Base-by-base conservation (phyloP, 148 eudicot genomes). In the Talinum fruticosum region DNA sequence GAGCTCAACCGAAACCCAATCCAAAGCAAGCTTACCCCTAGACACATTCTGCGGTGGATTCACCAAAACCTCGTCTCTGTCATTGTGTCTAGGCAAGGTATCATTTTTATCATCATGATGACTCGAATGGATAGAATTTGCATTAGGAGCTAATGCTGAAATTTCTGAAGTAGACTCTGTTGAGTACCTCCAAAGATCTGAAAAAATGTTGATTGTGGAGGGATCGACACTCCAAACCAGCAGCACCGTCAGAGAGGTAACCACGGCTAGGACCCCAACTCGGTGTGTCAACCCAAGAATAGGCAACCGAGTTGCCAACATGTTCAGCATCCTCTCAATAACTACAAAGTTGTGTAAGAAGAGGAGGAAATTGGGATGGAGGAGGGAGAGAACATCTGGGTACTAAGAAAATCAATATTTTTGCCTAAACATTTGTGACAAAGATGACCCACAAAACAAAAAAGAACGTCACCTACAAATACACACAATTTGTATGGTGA, bases 1-100 rank as follows among this genome's bases (percentile, higher is more conserved):
- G 72, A 87, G 85, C 74, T 90, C 97, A 83, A 18, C 82, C 77
- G 73, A 72, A 41, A 78, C 53, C 75, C 88, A 79, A 72, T 34
- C 82, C 38, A 81, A 79, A 71, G 37, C 71, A 1, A 3, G 54
- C 23, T 49, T 19, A 49, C 10, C 54, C n/a, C 36, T 53, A 66
- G 71, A 73, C 66, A 80, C 76, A 79, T 75, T 83, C 77, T 75
- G 71, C 29, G 0, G 21, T 53, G 64, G 26, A 1, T 75, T 54
- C 54, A 29, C 70, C 76, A 70, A 79, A 79, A 61, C 15, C 37
- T 69, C 73, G 71, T 37, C 78, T 79, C 71, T 80, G 78, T 76
- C 73, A 66, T 36, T 71, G 23, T 37, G 41, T 24, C 26, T 73
- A 79, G 79, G 67, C 80, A 79, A 71, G 37, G 65, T n/a, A 79